A percentile compares a stretch with the other conserved stretches of the same genome.
Conservation (phyloP, 768 basidiomycete genomes). For the Kwoniella sp. region DNA sequence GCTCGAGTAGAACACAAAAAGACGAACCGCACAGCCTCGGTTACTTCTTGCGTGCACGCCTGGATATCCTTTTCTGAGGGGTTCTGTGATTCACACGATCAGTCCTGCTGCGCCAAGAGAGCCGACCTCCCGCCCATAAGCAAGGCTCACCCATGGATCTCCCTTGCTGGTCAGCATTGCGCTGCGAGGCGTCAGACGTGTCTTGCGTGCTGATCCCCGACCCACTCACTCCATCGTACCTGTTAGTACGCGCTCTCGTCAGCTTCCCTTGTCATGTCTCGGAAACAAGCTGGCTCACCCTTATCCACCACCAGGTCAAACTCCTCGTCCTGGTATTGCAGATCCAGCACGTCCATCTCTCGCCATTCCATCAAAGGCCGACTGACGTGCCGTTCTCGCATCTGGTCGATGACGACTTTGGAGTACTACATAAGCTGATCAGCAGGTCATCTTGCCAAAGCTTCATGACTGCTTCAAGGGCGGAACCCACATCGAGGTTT, state of each 20-base stretch:
- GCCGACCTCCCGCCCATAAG: not conserved
- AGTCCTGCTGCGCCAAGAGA: too few species aligned
- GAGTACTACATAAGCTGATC: slow-evolving; percentile 36
- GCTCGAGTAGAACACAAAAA: not conserved
- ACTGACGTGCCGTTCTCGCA: slow-evolving; percentile 40
- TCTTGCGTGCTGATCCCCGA: too few species aligned
- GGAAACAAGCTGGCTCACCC: slow-evolving; percentile 20
- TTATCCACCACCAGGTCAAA: slow-evolving; percentile 51
- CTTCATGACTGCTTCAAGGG: not conserved
- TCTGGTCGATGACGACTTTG: slow-evolving; percentile 45
- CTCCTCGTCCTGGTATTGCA: slow-evolving; percentile 42
- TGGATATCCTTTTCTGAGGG: slow-evolving; percentile 47
- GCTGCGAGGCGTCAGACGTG: slow-evolving; percentile 7
- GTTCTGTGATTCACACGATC: slow-evolving; percentile 33
- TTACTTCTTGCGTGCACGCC: slow-evolving; percentile 43
- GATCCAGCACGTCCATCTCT: slow-evolving; percentile 50
- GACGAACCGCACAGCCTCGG: slow-evolving; percentile 42
- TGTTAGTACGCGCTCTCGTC: slow-evolving; percentile 1
- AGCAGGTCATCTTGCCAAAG: not conserved
- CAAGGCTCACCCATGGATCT: slow-evolving; percentile 48
- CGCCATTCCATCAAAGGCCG: slow-evolving; percentile 48
- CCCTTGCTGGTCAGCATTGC: slow-evolving; percentile 50
- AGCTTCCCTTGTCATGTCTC: not conserved
- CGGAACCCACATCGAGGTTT: slow-evolving; percentile 47
- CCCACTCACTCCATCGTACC: slow-evolving; percentile 47